Conservation (phyloP, 306 rosid genomes). For the Astragalus glycyphyllos region DNA sequence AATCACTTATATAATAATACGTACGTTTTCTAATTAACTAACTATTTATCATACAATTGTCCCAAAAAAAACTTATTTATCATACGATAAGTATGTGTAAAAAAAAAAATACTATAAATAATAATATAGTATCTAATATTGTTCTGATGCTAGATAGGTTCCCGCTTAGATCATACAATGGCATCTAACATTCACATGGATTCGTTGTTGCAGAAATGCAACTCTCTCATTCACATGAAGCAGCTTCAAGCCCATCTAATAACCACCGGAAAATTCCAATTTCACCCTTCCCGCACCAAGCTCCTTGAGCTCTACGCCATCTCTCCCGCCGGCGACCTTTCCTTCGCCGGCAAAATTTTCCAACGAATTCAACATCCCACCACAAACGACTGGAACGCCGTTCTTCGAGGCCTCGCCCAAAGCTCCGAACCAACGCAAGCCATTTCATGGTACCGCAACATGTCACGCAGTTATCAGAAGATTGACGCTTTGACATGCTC, state of each 20-base stretch:
- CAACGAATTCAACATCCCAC: conserved; percentile 56
- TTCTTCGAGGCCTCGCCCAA: conserved; percentile 79
- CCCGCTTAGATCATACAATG: conserved; percentile 48
- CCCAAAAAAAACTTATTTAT: no score
- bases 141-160: not conserved
- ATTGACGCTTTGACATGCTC: conserved; percentile 86
- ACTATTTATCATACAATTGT: no score
- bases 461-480: conserved; percentile 51
- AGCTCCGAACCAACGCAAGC: conserved; percentile 73
- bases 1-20: no score
- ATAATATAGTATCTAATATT: no score
- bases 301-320: conserved; percentile 75
- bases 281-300: conserved; percentile 60
- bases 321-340: conserved; percentile 63
- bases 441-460: conserved; percentile 61
- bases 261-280: conserved; percentile 65
- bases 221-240: conserved; percentile 59
- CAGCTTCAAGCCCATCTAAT: conserved; percentile 78
- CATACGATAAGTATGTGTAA: no score
- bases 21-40: no score
- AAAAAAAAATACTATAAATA: no score
- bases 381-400: conserved; percentile 84
- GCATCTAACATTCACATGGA: conserved; percentile 39
- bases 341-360: conserved; percentile 63
- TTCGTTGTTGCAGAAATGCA: conserved; percentile 63